Percentiles rank a stretch among this genome's conserved stretches.
Conservation (phyloP, 2,329 filamentous ascomycete species). For the Exophiala dermatitidis region DNA sequence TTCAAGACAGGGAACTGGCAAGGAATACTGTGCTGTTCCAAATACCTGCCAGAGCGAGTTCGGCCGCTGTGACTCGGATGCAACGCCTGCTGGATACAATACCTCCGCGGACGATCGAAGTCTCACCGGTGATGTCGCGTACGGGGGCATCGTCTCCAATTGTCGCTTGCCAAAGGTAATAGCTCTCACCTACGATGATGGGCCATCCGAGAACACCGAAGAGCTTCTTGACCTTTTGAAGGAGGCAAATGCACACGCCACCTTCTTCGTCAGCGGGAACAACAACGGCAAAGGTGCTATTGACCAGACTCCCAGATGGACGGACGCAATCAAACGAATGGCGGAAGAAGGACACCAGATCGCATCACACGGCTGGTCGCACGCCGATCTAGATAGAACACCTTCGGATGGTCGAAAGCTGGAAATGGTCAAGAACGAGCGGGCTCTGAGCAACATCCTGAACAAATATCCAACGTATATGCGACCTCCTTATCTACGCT, state of each 20-base stretch:
- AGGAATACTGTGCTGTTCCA: conserved; percentile 22
- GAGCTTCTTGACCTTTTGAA: conserved; percentile 56
- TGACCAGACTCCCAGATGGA: conserved; percentile 36
- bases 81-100: conserved; percentile 13
- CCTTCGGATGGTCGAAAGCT: conserved; percentile 31
- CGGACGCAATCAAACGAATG: conserved; percentile 37
- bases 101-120: conserved; percentile 11
- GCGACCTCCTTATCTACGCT: conserved; percentile 46
- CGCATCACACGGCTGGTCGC: conserved; percentile 48
- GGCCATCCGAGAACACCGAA: conserved; percentile 54
- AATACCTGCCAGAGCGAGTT: conserved; percentile 20
- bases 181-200: conserved; percentile 62
- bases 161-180: conserved; percentile 50
- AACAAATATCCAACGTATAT: conserved; percentile 48
- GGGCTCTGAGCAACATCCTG: conserved; percentile 42
- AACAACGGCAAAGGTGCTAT: conserved; percentile 42
- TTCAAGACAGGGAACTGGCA: conserved; percentile 10
- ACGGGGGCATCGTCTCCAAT: conserved; percentile 40
- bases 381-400: conserved; percentile 39
- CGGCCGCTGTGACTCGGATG: conserved; percentile 24
- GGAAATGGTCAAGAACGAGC: conserved; percentile 44
- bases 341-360: conserved; percentile 43
- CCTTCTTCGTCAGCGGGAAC: conserved; percentile 57
- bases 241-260: conserved; percentile 55
- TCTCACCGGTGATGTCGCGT: conserved; percentile 21